Evolutionary conservation across 345 rosid species (phyloP).

Genomic region (Gossypium anomalum): DNA sequence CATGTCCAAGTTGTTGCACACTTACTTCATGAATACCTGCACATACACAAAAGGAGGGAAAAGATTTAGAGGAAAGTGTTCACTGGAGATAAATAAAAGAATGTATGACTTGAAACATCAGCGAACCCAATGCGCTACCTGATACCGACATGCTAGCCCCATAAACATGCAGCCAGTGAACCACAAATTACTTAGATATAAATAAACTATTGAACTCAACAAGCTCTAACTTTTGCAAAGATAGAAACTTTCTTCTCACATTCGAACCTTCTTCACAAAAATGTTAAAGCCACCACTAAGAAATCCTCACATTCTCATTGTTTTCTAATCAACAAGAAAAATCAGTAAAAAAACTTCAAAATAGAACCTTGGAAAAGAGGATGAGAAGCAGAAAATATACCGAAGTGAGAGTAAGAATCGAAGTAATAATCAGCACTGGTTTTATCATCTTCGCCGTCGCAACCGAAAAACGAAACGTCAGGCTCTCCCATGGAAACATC

Average conservation of each 20-base stretch:
- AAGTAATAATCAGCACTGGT: constrained; percentile 99
- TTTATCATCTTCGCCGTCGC: constrained; percentile 46
- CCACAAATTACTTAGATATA: background rate
- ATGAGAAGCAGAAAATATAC: constrained; percentile 30
- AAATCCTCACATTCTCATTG: background rate
- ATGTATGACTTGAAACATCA: background rate
- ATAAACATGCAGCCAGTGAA: background rate
- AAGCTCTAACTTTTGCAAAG: background rate
- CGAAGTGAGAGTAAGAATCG: constrained; percentile 97
- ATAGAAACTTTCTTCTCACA: background rate
- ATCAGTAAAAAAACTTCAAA: constrained; percentile 8
- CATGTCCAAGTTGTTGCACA: constrained; percentile 25
- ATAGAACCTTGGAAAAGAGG: background rate
- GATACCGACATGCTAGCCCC: background rate
- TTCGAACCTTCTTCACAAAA: background rate
- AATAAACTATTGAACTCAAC: background rate
- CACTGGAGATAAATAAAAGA: background rate
- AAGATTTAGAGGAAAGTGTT: background rate
- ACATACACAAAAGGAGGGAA: constrained; percentile 19
- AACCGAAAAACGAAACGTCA: constrained; percentile 27
- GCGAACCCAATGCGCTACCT: background rate
- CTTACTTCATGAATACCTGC: constrained; percentile 99
- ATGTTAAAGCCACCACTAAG: background rate
- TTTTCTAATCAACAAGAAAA: background rate
- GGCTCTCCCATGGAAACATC: constrained; percentile 54